phyloP scores from a whole-genome alignment of 2,329 filamentous ascomycete species.

The Talaromyces sp. region DNA sequence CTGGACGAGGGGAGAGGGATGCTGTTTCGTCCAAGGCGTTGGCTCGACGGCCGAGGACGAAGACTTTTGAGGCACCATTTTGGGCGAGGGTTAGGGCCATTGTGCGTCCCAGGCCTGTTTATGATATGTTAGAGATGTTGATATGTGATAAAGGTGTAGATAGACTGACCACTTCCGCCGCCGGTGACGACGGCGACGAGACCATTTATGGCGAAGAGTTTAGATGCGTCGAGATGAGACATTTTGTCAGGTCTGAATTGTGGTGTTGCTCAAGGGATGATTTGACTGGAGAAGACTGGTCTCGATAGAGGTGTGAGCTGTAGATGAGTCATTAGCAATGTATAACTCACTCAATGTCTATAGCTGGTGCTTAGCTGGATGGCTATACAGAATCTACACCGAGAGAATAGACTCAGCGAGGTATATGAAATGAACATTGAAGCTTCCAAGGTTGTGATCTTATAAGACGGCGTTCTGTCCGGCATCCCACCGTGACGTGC shows the following conservation, averaged over 20 bases:
- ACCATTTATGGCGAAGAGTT: constrained; percentile 33
- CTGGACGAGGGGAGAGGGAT: constrained; percentile 23
- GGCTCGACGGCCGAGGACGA: constrained; percentile 52
- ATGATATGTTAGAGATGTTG: neutral
- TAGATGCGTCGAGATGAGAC: constrained; percentile 14
- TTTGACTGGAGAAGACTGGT: neutral
- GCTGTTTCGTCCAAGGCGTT: constrained; percentile 38
- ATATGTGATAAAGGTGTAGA: neutral
- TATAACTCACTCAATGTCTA: no score
- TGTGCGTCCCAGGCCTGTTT: constrained; percentile 40
- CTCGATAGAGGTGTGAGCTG: neutral
- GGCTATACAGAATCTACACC: neutral
- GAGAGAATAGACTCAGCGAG: neutral
- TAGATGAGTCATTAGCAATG: neutral
- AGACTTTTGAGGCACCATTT: constrained; percentile 54
- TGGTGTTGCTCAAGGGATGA: neutral
- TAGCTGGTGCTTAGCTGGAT: neutral
- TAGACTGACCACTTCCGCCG: constrained; percentile 55
- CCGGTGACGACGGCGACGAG: constrained; percentile 62
- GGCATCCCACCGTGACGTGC: neutral
- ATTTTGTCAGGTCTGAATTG: neutral
- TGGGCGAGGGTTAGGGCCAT: constrained; percentile 45
- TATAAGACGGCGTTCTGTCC: neutral
- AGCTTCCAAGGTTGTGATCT: no score
- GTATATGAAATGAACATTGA: no score